Base-by-base conservation (phyloP, 768 basidiomycete species). In the Pleurotus eryngii region DNA sequence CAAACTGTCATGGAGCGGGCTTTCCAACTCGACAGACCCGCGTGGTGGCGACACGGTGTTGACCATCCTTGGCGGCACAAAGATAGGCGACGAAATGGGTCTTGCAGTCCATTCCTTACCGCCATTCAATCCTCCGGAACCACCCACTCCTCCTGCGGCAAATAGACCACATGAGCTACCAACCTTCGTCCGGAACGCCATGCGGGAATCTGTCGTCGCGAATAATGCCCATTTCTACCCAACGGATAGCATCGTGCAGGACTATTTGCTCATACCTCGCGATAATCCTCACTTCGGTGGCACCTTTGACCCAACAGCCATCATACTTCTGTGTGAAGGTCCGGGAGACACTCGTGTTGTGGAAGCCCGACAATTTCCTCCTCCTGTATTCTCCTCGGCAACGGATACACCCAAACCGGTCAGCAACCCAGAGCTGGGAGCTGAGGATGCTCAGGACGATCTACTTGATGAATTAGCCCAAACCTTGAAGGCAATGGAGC, bases 1-100 rank as follows among this genome's bases (percentile, higher is more conserved):
- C 78, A 94, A 90, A 67, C 74, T 95, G 4, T 76, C 88, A 0
- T 97, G 93, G 94, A 89, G 87, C 56, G 81, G 82, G 1, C 92
- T 87, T 68, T 75, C 86, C 0, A 85, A 87, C 64, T 83, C 83
- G 1, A 65, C 77, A 3, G 84, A 87, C 74, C 77, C 84, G 49
- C 72, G 85, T 65, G 78, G 89, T 42, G 89, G 85, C n/a, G 81
- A 84, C 47, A 93, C 92, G 0, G 75, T 83, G 1, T 72, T 96
- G 3, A 78, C 87, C 1, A 74, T 95, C 18, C 78, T 96, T 8
- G 94, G 94, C n/a, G 94, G 94, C 0, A 74, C 84, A 37, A 68
- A 75, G n/a, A 59, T 71, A 1, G 74, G 72, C 26, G 81, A 86
- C 42, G 70, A 77, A 5, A 72, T 81, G 0, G 90, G 90, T 2